Evolutionary conservation across 176 grass and related monocot species (phyloP).

Genomic region (Puya raimondii): DNA sequence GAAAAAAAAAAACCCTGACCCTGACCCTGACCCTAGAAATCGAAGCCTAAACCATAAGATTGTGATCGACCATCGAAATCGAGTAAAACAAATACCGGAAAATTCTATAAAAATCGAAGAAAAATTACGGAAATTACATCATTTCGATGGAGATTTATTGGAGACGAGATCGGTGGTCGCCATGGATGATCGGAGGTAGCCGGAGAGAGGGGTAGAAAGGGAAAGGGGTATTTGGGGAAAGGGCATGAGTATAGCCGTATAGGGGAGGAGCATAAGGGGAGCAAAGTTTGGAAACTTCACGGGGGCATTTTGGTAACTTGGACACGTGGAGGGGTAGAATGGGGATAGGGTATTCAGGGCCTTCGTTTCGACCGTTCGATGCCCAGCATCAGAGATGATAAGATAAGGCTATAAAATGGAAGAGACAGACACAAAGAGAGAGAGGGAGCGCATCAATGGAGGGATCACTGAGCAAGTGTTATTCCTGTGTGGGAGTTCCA

Average conservation of each 20-base stretch:
- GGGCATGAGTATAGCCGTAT: too few relatives aligned
- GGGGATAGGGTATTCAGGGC: background rate
- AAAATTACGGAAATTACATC: background rate
- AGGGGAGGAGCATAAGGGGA: background rate
- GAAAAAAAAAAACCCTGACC: too few relatives aligned
- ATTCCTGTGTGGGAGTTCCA: background rate
- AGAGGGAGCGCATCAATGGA: slow-evolving; percentile 5
- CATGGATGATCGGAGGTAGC: too few relatives aligned
- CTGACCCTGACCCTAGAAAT: too few relatives aligned
- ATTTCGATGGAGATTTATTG: background rate
- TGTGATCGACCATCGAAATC: background rate
- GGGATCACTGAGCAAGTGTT: background rate
- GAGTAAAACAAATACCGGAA: background rate
- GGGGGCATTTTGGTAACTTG: slow-evolving; percentile 3
- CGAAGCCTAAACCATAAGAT: background rate
- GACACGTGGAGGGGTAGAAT: background rate
- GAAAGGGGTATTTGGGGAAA: slow-evolving; percentile 13
- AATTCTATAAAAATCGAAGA: background rate
- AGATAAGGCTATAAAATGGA: background rate
- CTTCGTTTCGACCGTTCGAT: background rate
- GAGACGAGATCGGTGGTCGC: too few relatives aligned
- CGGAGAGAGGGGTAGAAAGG: background rate
- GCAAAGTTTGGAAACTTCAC: background rate
- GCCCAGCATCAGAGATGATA: background rate
- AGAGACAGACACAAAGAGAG: background rate